Base-by-base conservation (phyloP, 345 rosid genomes). In the Acer saccharum region DNA sequence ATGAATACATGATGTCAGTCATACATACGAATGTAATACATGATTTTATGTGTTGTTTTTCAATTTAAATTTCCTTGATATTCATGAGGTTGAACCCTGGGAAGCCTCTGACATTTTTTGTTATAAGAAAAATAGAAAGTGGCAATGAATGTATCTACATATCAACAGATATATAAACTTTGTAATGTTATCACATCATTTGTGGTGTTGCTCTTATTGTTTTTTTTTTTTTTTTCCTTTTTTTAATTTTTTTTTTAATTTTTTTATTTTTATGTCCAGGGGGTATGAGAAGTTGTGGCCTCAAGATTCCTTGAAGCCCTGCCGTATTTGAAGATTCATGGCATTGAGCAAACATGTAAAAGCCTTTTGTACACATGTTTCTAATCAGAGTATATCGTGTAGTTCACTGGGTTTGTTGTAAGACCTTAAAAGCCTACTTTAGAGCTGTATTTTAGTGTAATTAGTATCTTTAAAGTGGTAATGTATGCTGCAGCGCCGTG, bases 211-310 rank as follows among this genome's bases (percentile, higher is more conserved):
- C 62, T 64, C 65, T 43, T 12, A 32, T 69, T 61, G 46, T 7
- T 23, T 20, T 44, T 17, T 25, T 43, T 12, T 23, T 69, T 61
- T 39, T 7, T 23, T 20, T n/a, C n/a, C n/a, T n/a, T n/a, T n/a
- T n/a, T n/a, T n/a, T n/a, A n/a, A n/a, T n/a, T n/a, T n/a, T n/a
- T n/a, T n/a, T n/a, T n/a, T n/a, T n/a, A n/a, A n/a, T n/a, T n/a
- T n/a, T n/a, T n/a, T n/a, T n/a, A n/a, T 44, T 17, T 25, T 29
- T 17, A 48, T 70, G 61, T 62, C 81, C 83, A 85, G 88, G 84
- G 81, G 16, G 70, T 82, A 16, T 76, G 61, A 80, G 41, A 65
- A 41, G 63, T 60, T 74, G 72, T 44, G 60, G 72, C 61, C 43
- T 78, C 63, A 58, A 70, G 68, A 68, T 63, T 18, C 8, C 27